phyloP scores from a whole-genome alignment of 2,329 filamentous ascomycete genomes.

The Chrysoporthe puriensis region DNA sequence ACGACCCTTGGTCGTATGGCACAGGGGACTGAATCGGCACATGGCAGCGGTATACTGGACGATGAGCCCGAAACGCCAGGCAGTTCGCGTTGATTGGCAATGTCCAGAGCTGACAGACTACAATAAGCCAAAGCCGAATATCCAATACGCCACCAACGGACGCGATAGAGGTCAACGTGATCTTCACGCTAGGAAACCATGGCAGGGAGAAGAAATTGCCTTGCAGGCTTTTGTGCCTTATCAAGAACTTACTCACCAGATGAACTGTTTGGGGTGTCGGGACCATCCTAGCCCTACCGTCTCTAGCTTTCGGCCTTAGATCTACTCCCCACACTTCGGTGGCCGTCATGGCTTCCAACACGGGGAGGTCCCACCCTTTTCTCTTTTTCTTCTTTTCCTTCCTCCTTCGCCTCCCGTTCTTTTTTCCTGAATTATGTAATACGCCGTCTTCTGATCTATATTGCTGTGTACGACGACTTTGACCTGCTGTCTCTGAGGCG shows the following conservation, averaged over 20 bases:
- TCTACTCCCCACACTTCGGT: slow-evolving; percentile 16
- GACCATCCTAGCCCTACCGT: slow-evolving; percentile 20
- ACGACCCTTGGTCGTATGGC: neutral
- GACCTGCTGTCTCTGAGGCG: neutral
- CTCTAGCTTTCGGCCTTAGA: slow-evolving; percentile 24
- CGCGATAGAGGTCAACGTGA: neutral
- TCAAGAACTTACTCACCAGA: slow-evolving; percentile 20
- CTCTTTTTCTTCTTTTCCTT: neutral
- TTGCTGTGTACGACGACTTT: neutral
- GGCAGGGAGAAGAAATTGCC: slow-evolving; percentile 7
- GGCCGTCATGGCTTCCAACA: neutral
- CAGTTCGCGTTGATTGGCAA: neutral
- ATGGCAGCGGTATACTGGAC: slow-evolving; percentile 3
- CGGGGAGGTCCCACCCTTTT: neutral
- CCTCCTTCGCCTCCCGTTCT: neutral
- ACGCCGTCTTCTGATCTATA: neutral
- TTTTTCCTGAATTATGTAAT: neutral
- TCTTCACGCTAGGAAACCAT: neutral
- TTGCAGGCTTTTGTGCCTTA: slow-evolving; percentile 6
- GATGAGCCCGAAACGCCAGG: neutral
- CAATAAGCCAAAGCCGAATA: neutral
- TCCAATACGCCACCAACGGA: neutral
- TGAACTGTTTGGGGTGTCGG: slow-evolving; percentile 12
- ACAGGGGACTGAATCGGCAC: neutral
- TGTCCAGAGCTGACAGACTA: neutral